Evolutionary conservation across 202 grass and related monocot species (phyloP).

Genomic region (Zizania palustris): DNA sequence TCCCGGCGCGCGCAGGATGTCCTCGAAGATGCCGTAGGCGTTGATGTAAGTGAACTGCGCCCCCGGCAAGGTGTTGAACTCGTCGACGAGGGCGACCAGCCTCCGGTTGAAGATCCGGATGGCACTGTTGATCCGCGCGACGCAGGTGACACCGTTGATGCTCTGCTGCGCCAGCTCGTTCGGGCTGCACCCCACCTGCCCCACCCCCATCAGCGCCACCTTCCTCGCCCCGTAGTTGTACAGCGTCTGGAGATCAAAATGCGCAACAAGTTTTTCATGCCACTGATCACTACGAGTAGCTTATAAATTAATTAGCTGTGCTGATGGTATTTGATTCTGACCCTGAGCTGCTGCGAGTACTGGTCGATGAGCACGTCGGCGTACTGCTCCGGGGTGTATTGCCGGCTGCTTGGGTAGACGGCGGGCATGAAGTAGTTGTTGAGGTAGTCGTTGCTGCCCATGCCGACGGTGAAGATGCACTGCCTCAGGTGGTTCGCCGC

Average conservation of each 20-base stretch:
- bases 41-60: constrained; percentile 93
- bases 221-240: constrained; percentile 71
- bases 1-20: constrained; percentile 54
- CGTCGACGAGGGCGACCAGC: constrained; percentile 57
- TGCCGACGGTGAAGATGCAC: constrained; percentile 82
- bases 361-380: constrained; percentile 62
- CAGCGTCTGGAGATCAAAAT: constrained; percentile 36
- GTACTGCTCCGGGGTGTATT: constrained; percentile 78
- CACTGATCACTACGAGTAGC: background rate
- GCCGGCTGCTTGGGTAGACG: constrained; percentile 59
- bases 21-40: constrained; percentile 75
- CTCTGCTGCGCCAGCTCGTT: constrained; percentile 79
- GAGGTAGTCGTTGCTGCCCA: constrained; percentile 94
- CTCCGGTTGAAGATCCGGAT: constrained; percentile 80
- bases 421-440: constrained; percentile 98
- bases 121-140: constrained; percentile 61
- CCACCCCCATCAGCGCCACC: constrained; percentile 67
- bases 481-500: constrained; percentile 75
- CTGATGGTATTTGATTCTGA: background rate
- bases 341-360: constrained; percentile 71
- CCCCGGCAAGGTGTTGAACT: constrained; percentile 72
- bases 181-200: constrained; percentile 76
- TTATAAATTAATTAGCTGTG: background rate
- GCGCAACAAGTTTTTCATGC: no score
- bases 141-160: constrained; percentile 59